Conservation (phyloP, 2,329 filamentous ascomycete species). For the Hypoxylon sp. region DNA sequence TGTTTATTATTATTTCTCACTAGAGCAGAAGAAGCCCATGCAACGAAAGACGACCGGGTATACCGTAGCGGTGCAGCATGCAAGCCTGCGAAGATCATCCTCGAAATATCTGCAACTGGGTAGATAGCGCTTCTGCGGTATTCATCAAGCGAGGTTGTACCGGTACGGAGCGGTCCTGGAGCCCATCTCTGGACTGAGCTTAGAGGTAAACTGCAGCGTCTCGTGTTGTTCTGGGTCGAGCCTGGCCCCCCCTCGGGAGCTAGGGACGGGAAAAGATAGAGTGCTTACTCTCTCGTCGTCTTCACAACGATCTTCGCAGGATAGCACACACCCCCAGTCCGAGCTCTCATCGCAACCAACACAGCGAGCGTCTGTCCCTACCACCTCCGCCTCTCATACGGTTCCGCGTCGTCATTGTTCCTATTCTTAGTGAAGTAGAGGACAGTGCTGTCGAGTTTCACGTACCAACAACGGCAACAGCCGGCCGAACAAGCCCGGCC, state of each 20-base stretch:
- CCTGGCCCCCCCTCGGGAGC: too few relatives aligned
- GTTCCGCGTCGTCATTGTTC: neutral
- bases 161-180: neutral
- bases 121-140: neutral
- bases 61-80: neutral
- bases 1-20: too few relatives aligned
- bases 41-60: too few relatives aligned
- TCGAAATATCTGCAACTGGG: neutral
- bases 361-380: neutral
- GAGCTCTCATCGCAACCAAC: neutral
- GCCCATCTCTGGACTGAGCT: too few relatives aligned
- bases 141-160: neutral
- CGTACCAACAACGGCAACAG: neutral
- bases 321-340: neutral
- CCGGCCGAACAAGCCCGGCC: neutral
- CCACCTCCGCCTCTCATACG: neutral
- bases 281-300: neutral
- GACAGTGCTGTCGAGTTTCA: neutral
- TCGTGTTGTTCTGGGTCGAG: neutral
- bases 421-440: neutral
- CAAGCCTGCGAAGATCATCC: conserved; percentile 6
- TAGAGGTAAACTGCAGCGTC: too few relatives aligned
- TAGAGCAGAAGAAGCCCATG: too few relatives aligned
- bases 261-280: neutral
- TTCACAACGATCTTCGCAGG: neutral